These are phyloP conservation scores for Pythium dissotocum DNA, from an alignment of 352 stramenopile genomes.

Conservation along the genomic window DNA sequence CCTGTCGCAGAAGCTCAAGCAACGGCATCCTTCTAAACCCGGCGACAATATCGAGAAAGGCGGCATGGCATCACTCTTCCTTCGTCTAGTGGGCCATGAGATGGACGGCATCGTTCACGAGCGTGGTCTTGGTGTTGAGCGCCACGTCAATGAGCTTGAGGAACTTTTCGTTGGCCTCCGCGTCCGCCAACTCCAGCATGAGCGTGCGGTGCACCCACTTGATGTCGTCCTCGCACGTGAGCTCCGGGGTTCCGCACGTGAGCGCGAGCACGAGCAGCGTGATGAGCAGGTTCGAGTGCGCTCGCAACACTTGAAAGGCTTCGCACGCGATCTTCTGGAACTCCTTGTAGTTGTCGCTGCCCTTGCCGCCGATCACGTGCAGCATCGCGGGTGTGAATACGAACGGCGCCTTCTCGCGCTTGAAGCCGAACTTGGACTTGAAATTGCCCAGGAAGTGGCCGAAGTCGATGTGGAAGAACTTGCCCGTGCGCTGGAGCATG, in stretches of 20 bases:
- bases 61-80: neutral
- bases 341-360: constrained; percentile 66
- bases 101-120: constrained; percentile 84
- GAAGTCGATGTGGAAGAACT: constrained; percentile 97
- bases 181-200: constrained; percentile 74
- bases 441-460: constrained; percentile 96
- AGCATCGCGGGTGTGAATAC: constrained; percentile 92
- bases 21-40: neutral
- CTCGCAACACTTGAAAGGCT: constrained; percentile 72
- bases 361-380: constrained; percentile 79
- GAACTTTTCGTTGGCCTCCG: constrained; percentile 61
- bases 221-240: constrained; percentile 67
- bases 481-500: constrained; percentile 93
- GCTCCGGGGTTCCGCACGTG: constrained; percentile 80
- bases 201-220: constrained; percentile 80
- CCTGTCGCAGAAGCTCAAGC: neutral
- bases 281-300: constrained; percentile 81
- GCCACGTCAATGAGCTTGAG: constrained; percentile 77
- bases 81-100: constrained; percentile 75
- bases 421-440: constrained; percentile 92
- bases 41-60: neutral
- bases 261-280: constrained; percentile 79
- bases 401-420: constrained; percentile 89
- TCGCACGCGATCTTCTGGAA: constrained; percentile 72
- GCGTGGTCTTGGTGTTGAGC: constrained; percentile 76